Percentiles rank a stretch among this genome's conserved stretches.
Conservation (phyloP, 345 rosid genomes). For the Durio zibethinus region DNA sequence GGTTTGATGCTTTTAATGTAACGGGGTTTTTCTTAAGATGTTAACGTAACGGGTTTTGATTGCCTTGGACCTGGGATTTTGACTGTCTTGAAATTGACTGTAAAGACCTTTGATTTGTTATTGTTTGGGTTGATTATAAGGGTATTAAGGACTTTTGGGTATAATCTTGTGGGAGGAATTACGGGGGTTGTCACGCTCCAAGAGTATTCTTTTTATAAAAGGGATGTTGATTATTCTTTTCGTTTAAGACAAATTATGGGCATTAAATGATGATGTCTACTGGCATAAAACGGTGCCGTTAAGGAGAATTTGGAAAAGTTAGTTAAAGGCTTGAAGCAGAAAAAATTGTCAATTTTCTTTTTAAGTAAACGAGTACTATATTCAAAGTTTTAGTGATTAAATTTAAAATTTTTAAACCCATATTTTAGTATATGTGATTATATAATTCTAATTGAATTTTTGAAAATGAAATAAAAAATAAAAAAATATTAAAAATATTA, state of each 20-base stretch:
- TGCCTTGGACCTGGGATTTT: background rate
- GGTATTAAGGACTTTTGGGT: background rate
- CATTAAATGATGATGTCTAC: background rate
- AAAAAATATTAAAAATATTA: too few species aligned
- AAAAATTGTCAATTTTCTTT: too few species aligned
- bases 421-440: background rate
- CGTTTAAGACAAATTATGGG: background rate
- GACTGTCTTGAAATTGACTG: background rate
- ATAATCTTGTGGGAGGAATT: background rate
- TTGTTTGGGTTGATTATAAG: background rate
- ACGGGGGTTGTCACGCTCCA: background rate
- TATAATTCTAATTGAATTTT: background rate
- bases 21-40: background rate
- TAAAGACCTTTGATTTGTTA: background rate
- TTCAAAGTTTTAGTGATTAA: too few species aligned
- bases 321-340: too few species aligned
- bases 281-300: background rate
- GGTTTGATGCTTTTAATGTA: slow-evolving; percentile 1
- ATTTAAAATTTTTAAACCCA: too few species aligned
- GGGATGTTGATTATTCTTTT: background rate
- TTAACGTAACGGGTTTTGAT: background rate
- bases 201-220: background rate
- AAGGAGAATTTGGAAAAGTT: background rate
- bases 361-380: too few species aligned
- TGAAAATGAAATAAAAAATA: too few species aligned